Percentiles rank a stretch among this genome's conserved stretches.
phyloP scores from a whole-genome alignment of 352 stramenopile species.

The Elongisporangium prolatum region DNA sequence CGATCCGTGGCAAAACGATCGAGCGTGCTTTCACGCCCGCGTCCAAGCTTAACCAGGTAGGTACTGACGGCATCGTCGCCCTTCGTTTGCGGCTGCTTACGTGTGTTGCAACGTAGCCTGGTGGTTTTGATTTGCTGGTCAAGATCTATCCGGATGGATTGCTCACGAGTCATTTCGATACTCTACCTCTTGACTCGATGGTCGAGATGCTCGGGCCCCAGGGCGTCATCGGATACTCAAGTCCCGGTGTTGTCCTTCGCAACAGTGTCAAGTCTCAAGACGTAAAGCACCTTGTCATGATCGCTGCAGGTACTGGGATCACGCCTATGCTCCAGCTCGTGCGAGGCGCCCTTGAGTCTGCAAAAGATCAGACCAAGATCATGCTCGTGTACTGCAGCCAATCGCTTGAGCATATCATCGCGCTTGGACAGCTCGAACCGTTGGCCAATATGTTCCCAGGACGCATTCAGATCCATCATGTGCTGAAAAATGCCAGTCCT shows the following conservation, averaged over 20 bases:
- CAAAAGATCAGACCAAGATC: constrained; percentile 48
- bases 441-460: constrained; percentile 73
- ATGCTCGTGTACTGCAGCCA: constrained; percentile 76
- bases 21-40: constrained; percentile 76
- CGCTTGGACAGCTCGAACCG: constrained; percentile 64
- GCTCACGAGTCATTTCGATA: constrained; percentile 69
- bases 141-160: constrained; percentile 75
- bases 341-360: constrained; percentile 55
- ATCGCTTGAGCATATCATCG: constrained; percentile 64
- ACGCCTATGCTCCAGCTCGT: constrained; percentile 83
- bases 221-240: constrained; percentile 54
- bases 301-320: constrained; percentile 77
- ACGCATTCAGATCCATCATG: constrained; percentile 61
- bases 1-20: constrained; percentile 69
- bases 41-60: constrained; percentile 63
- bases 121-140: constrained; percentile 67
- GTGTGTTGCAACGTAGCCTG: constrained; percentile 17
- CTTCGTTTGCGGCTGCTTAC: background rate
- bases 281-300: constrained; percentile 60
- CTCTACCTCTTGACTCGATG: constrained; percentile 39
- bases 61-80: too few species aligned
- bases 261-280: constrained; percentile 34
- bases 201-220: constrained; percentile 78
- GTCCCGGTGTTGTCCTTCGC: constrained; percentile 40
- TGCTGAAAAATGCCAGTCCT: constrained; percentile 40